Evolutionary conservation across 441 rosid genomes (phyloP).

Genomic region (Bocquillonia castaneifolia): DNA sequence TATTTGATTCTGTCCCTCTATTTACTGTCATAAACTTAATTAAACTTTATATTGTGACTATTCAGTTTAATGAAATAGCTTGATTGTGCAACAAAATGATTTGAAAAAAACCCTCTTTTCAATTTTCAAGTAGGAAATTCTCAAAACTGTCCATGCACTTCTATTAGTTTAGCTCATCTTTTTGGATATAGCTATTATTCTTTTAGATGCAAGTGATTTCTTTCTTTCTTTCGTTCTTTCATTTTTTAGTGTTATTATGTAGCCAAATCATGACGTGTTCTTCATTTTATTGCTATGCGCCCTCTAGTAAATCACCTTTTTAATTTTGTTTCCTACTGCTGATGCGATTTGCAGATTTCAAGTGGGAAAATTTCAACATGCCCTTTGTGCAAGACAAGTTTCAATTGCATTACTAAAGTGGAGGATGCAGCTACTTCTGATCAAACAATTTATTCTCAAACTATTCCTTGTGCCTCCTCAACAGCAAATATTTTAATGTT

Average conservation of each 20-base stretch:
- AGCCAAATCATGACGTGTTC: background rate
- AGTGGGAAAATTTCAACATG: constrained; percentile 60
- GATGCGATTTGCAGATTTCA: constrained; percentile 42
- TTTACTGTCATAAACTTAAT: background rate
- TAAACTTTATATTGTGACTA: background rate
- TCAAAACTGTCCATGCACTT: background rate
- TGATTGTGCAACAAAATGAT: background rate
- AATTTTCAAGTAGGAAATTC: background rate
- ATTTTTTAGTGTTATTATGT: background rate
- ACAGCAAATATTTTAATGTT: constrained; percentile 39
- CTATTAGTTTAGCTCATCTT: background rate
- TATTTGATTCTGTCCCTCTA: background rate
- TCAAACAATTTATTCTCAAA: constrained; percentile 90
- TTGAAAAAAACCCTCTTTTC: background rate
- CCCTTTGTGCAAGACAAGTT: constrained; percentile 80
- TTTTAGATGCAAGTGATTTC: background rate
- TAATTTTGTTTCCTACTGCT: constrained; percentile 14
- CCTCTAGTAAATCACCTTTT: background rate
- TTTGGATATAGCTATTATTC: background rate
- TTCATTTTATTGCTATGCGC: background rate
- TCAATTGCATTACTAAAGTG: constrained; percentile 61
- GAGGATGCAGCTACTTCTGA: constrained; percentile 70
- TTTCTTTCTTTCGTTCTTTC: background rate
- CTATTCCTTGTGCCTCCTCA: constrained; percentile 55
- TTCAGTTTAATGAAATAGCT: background rate